These are phyloP conservation scores for Choricystis sp. DNA, from an alignment of 139 green algal species.

Conservation along the genomic window DNA sequence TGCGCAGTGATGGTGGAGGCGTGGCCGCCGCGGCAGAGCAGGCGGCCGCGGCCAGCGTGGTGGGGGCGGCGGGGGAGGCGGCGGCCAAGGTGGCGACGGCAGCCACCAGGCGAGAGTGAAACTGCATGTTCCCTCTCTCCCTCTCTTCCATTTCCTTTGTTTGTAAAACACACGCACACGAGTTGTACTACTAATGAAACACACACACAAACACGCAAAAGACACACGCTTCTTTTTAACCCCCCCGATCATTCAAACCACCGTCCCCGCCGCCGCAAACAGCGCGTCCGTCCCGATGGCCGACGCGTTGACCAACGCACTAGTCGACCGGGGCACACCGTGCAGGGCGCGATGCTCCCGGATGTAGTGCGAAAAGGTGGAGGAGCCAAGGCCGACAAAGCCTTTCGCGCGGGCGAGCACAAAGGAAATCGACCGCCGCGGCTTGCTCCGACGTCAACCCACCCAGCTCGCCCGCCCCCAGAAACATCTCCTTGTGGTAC, in stretches of 20 bases:
- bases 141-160: too few species aligned
- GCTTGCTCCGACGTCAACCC: slow-evolving; percentile 45
- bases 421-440: slow-evolving; percentile 50
- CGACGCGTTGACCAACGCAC: slow-evolving; percentile 37
- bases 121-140: neutral
- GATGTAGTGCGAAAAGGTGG: slow-evolving; percentile 48
- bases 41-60: too few species aligned
- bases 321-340: slow-evolving; percentile 12
- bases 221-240: neutral
- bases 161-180: neutral
- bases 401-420: slow-evolving; percentile 28
- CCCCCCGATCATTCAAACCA: neutral
- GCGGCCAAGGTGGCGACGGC: neutral
- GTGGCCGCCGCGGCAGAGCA: too few species aligned
- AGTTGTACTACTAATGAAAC: neutral
- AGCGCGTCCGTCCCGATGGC: slow-evolving; percentile 43
- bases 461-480: slow-evolving; percentile 19
- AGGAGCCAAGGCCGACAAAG: slow-evolving; percentile 51
- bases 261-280: slow-evolving; percentile 12
- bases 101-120: neutral
- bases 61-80: neutral
- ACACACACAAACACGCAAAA: neutral
- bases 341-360: slow-evolving; percentile 28
- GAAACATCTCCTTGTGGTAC: slow-evolving; percentile 46
- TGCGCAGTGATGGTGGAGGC: too few species aligned